Evolutionary conservation across 2,329 filamentous ascomycete species (phyloP).

Genomic region (Curvularia eragrostidis): DNA sequence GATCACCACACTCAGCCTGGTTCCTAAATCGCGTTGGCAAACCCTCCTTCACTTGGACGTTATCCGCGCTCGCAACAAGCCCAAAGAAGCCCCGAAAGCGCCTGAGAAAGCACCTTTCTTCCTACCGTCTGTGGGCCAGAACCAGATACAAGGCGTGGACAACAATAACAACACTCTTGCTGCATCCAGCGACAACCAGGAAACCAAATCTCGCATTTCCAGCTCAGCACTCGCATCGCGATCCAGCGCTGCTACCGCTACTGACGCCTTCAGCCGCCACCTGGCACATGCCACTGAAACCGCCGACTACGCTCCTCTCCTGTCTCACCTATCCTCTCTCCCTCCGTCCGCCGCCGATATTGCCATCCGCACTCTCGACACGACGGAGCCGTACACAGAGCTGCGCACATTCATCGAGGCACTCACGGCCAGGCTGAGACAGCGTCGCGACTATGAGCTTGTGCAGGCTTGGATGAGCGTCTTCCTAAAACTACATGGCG

Average conservation of each 20-base stretch:
- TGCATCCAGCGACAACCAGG: constrained; percentile 15
- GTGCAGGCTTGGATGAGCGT: constrained; percentile 98
- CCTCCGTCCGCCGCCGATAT: constrained; percentile 87
- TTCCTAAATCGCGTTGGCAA: constrained; percentile 93
- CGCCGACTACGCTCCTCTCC: constrained; percentile 70
- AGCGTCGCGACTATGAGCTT: constrained; percentile 85
- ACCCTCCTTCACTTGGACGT: constrained; percentile 90
- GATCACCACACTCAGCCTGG: constrained; percentile 85
- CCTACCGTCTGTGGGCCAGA: constrained; percentile 69
- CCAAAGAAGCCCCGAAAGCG: constrained; percentile 86
- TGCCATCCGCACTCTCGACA: constrained; percentile 80
- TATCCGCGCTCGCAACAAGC: constrained; percentile 91
- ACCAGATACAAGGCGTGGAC: constrained; percentile 24
- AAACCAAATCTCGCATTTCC: constrained; percentile 42
- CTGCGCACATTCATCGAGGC: constrained; percentile 81
- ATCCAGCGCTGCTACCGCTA: constrained; percentile 38
- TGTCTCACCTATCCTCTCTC: constrained; percentile 80
- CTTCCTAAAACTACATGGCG: constrained; percentile 80
- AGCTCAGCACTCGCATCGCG: constrained; percentile 43
- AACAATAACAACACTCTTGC: constrained; percentile 21
- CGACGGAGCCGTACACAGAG: constrained; percentile 66
- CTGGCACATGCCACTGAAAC: constrained; percentile 57
- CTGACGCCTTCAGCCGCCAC: constrained; percentile 56
- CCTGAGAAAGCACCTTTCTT: constrained; percentile 98
- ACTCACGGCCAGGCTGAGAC: constrained; percentile 71